A percentile compares a stretch with the other conserved stretches of the same genome.
Evolutionary conservation across 108 stramenopile genomes (phyloP).

Genomic region (Craspedostauros australis): DNA sequence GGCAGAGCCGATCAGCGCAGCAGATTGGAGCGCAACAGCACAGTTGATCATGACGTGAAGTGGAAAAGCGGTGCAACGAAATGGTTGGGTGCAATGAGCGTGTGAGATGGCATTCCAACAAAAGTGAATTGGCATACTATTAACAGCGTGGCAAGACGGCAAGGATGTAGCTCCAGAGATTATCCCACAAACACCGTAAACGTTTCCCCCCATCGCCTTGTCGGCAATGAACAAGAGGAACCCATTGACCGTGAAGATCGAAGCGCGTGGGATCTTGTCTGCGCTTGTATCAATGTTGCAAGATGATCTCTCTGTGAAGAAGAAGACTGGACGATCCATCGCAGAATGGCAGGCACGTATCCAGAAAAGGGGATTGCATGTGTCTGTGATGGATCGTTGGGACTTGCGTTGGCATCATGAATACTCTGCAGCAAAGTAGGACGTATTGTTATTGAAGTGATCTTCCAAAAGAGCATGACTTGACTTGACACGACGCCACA

Average conservation of each 20-base stretch:
- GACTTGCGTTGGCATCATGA: background rate
- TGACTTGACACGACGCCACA: background rate
- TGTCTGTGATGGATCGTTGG: no score
- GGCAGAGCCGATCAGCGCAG: no score
- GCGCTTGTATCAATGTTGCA: slow-evolving; percentile 14
- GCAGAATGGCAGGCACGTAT: no score
- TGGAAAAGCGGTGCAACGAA: no score
- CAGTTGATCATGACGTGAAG: no score
- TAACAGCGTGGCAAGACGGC: no score
- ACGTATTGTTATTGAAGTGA: background rate
- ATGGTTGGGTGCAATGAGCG: background rate
- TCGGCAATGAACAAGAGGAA: slow-evolving; percentile 39
- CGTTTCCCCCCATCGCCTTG: slow-evolving; percentile 52
- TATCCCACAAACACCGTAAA: slow-evolving; percentile 54
- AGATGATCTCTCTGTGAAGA: background rate
- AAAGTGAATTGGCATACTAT: background rate
- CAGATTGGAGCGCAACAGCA: no score
- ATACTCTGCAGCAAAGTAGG: background rate
- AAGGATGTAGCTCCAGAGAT: slow-evolving; percentile 55
- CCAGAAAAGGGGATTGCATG: no score
- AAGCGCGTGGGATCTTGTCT: slow-evolving; percentile 73
- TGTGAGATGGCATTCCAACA: background rate
- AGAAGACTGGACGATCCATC: background rate
- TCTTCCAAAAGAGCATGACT: background rate
- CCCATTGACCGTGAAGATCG: no score